Evolutionary conservation across 225 moss, liverwort and hornwort species (phyloP).

Genomic region (Physcomitrellopsis africana): DNA sequence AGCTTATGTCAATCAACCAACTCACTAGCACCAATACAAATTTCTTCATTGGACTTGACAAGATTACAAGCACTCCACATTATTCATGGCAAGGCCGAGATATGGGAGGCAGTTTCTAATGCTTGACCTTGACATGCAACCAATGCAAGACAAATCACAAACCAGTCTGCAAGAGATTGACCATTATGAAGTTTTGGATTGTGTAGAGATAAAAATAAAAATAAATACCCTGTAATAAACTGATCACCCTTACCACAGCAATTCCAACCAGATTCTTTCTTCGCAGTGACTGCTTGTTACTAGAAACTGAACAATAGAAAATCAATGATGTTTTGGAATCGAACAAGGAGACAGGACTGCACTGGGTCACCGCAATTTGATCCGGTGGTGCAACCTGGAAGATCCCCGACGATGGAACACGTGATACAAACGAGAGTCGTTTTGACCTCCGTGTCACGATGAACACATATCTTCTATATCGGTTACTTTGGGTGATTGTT

Average conservation of each 20-base stretch:
- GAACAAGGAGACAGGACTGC: background rate
- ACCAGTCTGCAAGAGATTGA: too few species aligned
- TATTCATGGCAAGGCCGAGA: too few species aligned
- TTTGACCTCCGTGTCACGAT: slow-evolving; percentile 24
- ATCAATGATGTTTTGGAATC: slow-evolving; percentile 11
- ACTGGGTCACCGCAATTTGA: slow-evolving; percentile 5
- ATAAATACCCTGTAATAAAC: background rate
- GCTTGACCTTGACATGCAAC: too few species aligned
- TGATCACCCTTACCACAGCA: slow-evolving; percentile 2
- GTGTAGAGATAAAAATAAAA: too few species aligned
- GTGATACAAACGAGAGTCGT: background rate
- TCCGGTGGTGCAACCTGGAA: background rate
- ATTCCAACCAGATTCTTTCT: background rate
- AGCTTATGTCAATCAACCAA: too few species aligned
- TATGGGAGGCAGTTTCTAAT: too few species aligned
- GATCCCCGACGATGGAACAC: background rate
- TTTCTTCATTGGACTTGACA: too few species aligned
- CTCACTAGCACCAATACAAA: too few species aligned
- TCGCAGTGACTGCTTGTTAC: background rate
- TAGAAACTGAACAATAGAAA: background rate
- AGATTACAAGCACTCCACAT: too few species aligned
- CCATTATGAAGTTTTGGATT: too few species aligned
- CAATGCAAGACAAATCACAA: too few species aligned
- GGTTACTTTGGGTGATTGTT: slow-evolving; percentile 38
- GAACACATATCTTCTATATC: slow-evolving; percentile 57